These are phyloP conservation scores for Viscum album DNA, from an alignment of 177 flowering plant genomes.

Conservation along the genomic window DNA sequence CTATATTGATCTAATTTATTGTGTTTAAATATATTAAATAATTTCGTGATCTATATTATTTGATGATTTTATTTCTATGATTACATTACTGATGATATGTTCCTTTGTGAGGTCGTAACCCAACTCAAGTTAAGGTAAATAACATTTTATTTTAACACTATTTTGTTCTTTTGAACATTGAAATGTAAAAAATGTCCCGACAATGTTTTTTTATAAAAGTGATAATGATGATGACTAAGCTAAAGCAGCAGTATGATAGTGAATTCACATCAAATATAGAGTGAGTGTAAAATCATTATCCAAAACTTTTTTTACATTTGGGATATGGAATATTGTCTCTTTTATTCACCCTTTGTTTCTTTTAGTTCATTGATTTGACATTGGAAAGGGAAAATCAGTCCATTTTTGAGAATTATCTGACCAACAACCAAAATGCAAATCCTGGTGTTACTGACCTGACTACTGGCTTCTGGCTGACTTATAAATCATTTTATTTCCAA, in stretches of 20 bases:
- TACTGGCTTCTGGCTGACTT: conserved; percentile 7
- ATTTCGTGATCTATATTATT: too few species aligned
- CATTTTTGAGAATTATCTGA: not conserved
- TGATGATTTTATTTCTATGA: too few species aligned
- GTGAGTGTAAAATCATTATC: conserved; percentile 57
- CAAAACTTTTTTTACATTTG: not conserved
- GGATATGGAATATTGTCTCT: not conserved
- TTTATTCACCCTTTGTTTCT: not conserved
- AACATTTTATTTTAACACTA: too few species aligned
- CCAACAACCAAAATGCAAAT: not conserved
- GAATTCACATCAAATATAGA: conserved; percentile 99
- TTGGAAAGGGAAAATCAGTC: conserved; percentile 2
- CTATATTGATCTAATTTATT: too few species aligned
- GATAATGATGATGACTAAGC: conserved; percentile 89
- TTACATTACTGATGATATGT: too few species aligned
- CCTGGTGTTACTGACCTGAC: conserved; percentile 8
- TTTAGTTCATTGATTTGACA: conserved; percentile 1
- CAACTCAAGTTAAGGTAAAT: too few species aligned
- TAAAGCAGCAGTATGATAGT: conserved; percentile 96
- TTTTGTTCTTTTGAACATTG: conserved; percentile 4
- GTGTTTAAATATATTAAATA: too few species aligned
- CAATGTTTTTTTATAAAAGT: conserved; percentile 88
- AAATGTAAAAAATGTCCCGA: conserved; percentile 89
- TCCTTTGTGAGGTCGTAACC: too few species aligned
- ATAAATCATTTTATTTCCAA: conserved; percentile 3